Evolutionary conservation across 148 eudicot genomes (phyloP).

Genomic region (Persicaria maculosa): DNA sequence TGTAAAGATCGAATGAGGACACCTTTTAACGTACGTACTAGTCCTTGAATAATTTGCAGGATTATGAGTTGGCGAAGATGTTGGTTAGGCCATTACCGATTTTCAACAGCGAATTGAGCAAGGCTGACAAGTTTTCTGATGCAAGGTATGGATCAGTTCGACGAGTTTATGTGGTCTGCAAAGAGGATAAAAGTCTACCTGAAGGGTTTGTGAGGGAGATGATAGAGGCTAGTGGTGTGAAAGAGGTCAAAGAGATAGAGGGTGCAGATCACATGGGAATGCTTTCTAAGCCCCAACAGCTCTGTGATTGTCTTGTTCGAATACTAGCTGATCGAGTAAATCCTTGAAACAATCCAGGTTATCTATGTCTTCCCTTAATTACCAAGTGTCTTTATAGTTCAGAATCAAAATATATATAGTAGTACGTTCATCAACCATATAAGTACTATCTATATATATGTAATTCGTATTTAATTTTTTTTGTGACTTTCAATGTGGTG

Average conservation of each 20-base stretch:
- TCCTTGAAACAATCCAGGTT: neutral
- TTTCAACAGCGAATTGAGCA: slow-evolving; percentile 30
- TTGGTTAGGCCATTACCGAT: slow-evolving; percentile 28
- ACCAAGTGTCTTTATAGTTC: no score
- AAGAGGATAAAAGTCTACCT: slow-evolving; percentile 24
- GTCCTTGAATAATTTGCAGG: slow-evolving; percentile 18
- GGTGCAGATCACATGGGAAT: slow-evolving; percentile 50
- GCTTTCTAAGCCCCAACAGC: slow-evolving; percentile 29
- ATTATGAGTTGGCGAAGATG: slow-evolving; percentile 28
- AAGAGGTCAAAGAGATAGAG: slow-evolving; percentile 24
- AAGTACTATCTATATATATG: no score
- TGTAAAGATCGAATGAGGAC: neutral
- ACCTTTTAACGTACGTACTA: no score
- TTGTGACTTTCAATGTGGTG: no score
- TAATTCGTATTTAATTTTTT: no score
- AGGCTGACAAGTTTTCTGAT: slow-evolving; percentile 16
- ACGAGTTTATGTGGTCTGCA: slow-evolving; percentile 27
- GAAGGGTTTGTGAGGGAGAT: slow-evolving; percentile 27
- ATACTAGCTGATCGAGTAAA: slow-evolving; percentile 11
- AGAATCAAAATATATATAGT: no score
- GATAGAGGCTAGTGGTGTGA: slow-evolving; percentile 23
- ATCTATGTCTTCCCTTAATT: no score
- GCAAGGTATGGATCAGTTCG: slow-evolving; percentile 40
- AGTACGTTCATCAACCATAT: no score
- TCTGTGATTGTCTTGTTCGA: slow-evolving; percentile 23